These are phyloP conservation scores for Amylocarpus encephaloides DNA, from an alignment of 2,329 filamentous ascomycete species.

Conservation along the genomic window DNA sequence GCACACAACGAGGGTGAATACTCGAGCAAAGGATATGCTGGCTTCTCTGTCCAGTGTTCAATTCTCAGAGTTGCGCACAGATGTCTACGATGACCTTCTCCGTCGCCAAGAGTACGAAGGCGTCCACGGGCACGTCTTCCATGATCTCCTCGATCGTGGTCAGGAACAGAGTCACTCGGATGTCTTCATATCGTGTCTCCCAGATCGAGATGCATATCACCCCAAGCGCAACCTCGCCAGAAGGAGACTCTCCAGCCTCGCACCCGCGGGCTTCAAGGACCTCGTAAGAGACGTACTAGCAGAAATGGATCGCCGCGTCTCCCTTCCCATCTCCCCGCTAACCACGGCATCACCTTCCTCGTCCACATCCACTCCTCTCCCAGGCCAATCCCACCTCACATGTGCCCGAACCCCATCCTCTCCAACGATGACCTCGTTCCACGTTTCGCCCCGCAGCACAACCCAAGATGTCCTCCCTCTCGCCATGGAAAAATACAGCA, in stretches of 20 bases:
- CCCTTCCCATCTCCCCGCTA: background rate
- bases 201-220: conserved; percentile 4
- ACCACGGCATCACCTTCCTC: background rate
- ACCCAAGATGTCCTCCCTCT: conserved; percentile 93
- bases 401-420: background rate
- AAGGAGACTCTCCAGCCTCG: conserved; percentile 12
- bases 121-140: conserved; percentile 38
- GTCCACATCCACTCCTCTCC: background rate
- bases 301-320: conserved; percentile 12
- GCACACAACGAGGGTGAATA: background rate
- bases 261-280: conserved; percentile 11
- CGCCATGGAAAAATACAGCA: conserved; percentile 92
- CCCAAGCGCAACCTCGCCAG: conserved; percentile 17
- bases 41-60: conserved; percentile 6
- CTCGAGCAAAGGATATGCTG: conserved; percentile 12
- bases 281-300: conserved; percentile 14
- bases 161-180: too few relatives aligned
- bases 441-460: conserved; percentile 90
- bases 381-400: background rate
- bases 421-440: conserved; percentile 76
- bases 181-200: background rate
- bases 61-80: conserved; percentile 17
- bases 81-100: conserved; percentile 19
- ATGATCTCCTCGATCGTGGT: background rate
- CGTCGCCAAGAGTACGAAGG: conserved; percentile 16